Evolutionary conservation across 768 basidiomycete genomes (phyloP).

Genomic region (Gyrodon lividus): DNA sequence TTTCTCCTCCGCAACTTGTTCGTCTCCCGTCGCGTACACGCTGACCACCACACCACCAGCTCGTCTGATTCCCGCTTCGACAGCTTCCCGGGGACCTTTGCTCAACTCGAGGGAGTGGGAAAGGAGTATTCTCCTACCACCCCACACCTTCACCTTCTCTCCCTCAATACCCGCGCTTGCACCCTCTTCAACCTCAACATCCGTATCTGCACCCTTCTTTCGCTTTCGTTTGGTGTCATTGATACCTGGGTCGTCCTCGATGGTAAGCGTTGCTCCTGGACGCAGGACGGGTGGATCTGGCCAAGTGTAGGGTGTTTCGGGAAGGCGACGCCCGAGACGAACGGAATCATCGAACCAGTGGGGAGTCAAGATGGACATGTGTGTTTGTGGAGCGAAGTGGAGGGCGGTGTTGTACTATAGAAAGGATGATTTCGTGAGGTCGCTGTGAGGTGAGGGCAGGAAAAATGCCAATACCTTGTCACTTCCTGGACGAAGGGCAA

Average conservation of each 20-base stretch:
- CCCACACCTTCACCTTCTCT: slow-evolving; percentile 54
- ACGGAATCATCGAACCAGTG: slow-evolving; percentile 91
- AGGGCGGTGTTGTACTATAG: slow-evolving; percentile 45
- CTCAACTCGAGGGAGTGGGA: slow-evolving; percentile 56
- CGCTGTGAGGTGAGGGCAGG: neutral
- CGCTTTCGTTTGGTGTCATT: slow-evolving; percentile 20
- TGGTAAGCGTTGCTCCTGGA: slow-evolving; percentile 17
- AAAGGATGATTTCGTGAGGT: neutral
- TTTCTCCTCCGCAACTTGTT: slow-evolving; percentile 29
- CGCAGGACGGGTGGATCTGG: slow-evolving; percentile 62
- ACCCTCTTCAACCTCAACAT: slow-evolving; percentile 18
- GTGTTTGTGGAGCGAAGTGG: slow-evolving; percentile 56
- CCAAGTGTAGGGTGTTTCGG: slow-evolving; percentile 64
- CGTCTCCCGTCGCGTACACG: slow-evolving; percentile 45
- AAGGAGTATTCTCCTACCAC: slow-evolving; percentile 58
- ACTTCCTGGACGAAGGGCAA: slow-evolving; percentile 53
- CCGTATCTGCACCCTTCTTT: slow-evolving; percentile 25
- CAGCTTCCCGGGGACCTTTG: slow-evolving; percentile 46
- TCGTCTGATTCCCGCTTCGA: slow-evolving; percentile 57
- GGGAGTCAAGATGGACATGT: slow-evolving; percentile 73
- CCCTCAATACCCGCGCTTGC: slow-evolving; percentile 13
- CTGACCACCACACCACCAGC: slow-evolving; percentile 59
- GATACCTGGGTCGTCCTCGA: slow-evolving; percentile 15
- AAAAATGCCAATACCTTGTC: slow-evolving; percentile 34
- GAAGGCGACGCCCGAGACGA: slow-evolving; percentile 52